Evolutionary conservation across 306 rosid genomes (phyloP), one percentile per base, ranked within the genome.

Genomic region (Carpinus fangiana): DNA sequence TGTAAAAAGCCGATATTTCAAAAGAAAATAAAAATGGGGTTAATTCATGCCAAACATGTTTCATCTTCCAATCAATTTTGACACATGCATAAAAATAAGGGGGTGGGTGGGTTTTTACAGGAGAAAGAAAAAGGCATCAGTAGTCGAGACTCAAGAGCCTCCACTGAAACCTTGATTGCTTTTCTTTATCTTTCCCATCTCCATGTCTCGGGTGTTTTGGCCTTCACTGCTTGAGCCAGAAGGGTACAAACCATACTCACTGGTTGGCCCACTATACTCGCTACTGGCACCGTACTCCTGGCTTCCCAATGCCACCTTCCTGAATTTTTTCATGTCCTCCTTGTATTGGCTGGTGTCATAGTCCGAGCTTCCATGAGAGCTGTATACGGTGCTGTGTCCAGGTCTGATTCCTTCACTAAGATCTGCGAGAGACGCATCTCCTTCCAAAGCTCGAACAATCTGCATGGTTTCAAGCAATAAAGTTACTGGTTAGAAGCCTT

Each of bases 151-250:
- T 28, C 78, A 91, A 54, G 93, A 89, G 67, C 78, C 81, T 86
- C 90, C 86, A 60, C 84, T 88, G 81, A 87, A 90, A 76, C 95
- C 93, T 79, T 79, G 87, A 73, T 86, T 74, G 76, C 81, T 85
- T 71, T 77, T 88, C 75, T 86, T 91, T 85, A 76, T 18, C 81
- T 60, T 83, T 76, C 86, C 82, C 93, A 86, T 34, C 79, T 94
- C 98, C 93, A 93, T 91, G 86, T 95, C 99, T 23, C 87, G 71
- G 12, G 97, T 91, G 81, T 83, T 90, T 21, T 86, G 96, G 52
- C 78, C 97, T 79, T 93, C 97, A 9, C 96, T 88, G 88, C 98
- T 96, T 43, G 99, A 93, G 76, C 98, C 96, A 7, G 99, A 96
- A 11, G 98, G 98, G 73, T 91, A 81, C 69, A 93, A 73, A 66